These are phyloP conservation scores for Trichoderma sp. DNA, from an alignment of 2,329 filamentous ascomycete genomes.

Conservation along the genomic window DNA sequence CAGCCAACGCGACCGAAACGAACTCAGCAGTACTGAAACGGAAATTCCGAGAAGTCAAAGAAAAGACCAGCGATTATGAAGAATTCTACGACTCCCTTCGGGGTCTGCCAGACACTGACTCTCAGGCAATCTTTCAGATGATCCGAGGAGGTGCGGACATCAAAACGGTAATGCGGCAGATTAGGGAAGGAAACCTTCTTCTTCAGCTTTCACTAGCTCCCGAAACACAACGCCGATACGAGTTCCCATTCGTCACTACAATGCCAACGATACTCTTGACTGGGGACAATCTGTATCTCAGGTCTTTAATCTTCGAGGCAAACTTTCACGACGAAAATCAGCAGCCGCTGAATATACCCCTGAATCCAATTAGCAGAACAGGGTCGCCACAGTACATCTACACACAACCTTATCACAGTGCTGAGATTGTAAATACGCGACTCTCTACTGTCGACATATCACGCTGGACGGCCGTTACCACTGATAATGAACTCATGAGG, in stretches of 20 bases:
- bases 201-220: slow-evolving; percentile 37
- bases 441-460: slow-evolving; percentile 33
- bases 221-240: slow-evolving; percentile 37
- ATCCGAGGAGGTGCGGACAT: slow-evolving; percentile 26
- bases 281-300: slow-evolving; percentile 27
- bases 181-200: slow-evolving; percentile 38
- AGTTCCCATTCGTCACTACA: slow-evolving; percentile 36
- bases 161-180: slow-evolving; percentile 34
- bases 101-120: neutral
- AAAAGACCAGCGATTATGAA: neutral
- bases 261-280: slow-evolving; percentile 31
- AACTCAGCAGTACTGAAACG: neutral
- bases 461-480: slow-evolving; percentile 36
- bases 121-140: neutral
- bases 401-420: slow-evolving; percentile 36
- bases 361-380: neutral
- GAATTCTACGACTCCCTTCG: neutral
- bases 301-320: slow-evolving; percentile 27
- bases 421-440: slow-evolving; percentile 32
- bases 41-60: neutral
- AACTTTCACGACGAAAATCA: neutral
- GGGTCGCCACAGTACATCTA: slow-evolving; percentile 19
- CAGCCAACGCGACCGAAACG: neutral
- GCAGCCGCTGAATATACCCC: neutral
- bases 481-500: slow-evolving; percentile 35